phyloP scores from a whole-genome alignment of 345 rosid species.

The Lumnitzera littorea region DNA sequence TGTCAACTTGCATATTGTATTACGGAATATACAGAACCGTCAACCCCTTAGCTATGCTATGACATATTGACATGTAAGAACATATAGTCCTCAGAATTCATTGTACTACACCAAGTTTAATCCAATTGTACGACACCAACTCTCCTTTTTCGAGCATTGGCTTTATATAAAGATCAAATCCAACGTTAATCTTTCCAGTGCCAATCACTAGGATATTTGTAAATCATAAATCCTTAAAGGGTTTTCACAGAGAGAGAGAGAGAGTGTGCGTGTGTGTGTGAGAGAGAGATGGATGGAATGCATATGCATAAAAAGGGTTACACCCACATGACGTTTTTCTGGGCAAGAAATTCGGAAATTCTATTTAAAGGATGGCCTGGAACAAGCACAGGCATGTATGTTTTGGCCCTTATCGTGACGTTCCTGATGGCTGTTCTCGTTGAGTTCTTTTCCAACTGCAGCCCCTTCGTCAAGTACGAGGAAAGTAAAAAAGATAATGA shows the following conservation, averaged over 20 bases:
- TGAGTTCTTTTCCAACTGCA: conserved; percentile 24
- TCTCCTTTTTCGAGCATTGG: no score
- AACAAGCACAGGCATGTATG: conserved; percentile 22
- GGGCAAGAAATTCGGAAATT: conserved; percentile 26
- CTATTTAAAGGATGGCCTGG: conserved; percentile 45
- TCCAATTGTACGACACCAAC: no score
- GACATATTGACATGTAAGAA: no score
- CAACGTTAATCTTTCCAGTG: no score
- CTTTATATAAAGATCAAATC: no score
- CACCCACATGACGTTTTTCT: conserved; percentile 38
- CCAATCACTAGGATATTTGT: no score
- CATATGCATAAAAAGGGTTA: conserved; percentile 9
- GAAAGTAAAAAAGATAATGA: conserved; percentile 1
- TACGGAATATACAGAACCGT: no score
- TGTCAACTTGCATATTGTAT: no score
- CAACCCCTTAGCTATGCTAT: no score
- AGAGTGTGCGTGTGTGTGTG: background rate
- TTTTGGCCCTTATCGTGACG: conserved; percentile 20
- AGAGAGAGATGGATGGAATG: conserved; percentile 4
- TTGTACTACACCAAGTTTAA: no score
- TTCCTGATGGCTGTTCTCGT: conserved; percentile 21
- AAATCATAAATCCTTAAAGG: no score
- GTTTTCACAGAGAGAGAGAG: background rate
- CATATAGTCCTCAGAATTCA: no score
- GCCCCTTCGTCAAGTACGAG: background rate